Conservation (phyloP, 1,139 yeast genomes). For the Debaryomyces singareniensis region DNA sequence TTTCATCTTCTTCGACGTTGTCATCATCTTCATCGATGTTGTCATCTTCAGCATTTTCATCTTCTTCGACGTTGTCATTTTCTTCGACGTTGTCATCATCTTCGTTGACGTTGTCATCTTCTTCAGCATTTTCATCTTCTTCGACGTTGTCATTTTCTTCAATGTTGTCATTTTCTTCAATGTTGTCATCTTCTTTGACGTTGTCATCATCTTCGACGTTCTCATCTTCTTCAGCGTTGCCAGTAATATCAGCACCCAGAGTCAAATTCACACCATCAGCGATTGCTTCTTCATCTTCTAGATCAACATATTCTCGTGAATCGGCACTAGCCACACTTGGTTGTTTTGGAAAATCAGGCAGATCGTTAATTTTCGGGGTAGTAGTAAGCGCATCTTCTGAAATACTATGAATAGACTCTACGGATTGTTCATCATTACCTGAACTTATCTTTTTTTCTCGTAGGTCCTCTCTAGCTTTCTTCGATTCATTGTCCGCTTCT, state of each 20-base stretch:
- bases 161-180: not conserved
- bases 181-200: not conserved
- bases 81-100: not conserved
- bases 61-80: slow-evolving; percentile 3
- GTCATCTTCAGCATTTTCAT: slow-evolving; percentile 2
- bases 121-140: not conserved
- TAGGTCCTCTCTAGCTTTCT: too few relatives aligned
- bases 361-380: too few relatives aligned
- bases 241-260: slow-evolving; percentile 2
- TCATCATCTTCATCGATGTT: slow-evolving; percentile 6
- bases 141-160: not conserved
- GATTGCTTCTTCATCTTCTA: slow-evolving; percentile 2
- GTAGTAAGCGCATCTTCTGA: too few relatives aligned
- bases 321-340: too few relatives aligned
- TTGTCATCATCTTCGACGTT: not conserved
- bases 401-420: too few relatives aligned
- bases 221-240: not conserved
- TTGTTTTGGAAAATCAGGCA: too few relatives aligned
- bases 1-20: slow-evolving; percentile 1
- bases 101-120: not conserved
- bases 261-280: slow-evolving; percentile 3
- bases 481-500: too few relatives aligned
- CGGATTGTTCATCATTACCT: too few relatives aligned
- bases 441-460: too few relatives aligned
- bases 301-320: not conserved